These are phyloP conservation scores for Climacium dendroides DNA, from an alignment of 225 moss, liverwort and hornwort genomes.

Conservation along the genomic window DNA sequence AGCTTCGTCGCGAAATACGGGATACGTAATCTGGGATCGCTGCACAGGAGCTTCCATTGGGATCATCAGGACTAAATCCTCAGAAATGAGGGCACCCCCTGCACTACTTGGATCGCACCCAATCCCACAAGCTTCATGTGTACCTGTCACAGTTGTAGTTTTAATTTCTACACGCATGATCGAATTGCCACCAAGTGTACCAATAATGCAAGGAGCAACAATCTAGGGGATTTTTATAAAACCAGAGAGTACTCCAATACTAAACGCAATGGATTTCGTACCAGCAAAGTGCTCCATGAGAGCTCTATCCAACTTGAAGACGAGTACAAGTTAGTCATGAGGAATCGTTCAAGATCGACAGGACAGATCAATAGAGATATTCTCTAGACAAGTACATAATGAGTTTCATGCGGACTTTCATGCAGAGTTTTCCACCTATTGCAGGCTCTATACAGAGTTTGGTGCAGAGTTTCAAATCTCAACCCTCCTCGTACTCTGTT, in stretches of 20 bases:
- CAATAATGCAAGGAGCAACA: not conserved
- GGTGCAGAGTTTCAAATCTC: not conserved
- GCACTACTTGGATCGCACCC: not conserved
- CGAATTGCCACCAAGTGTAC: not conserved
- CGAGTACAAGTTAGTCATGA: not conserved
- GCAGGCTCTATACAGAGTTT: not conserved
- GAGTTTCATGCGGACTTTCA: not conserved
- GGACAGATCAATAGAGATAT: not conserved
- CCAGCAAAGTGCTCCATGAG: not conserved
- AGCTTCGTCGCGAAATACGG: no score
- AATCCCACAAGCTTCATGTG: not conserved
- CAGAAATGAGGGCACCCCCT: not conserved
- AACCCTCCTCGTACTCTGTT: not conserved
- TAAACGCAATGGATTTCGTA: not conserved
- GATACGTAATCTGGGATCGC: no score
- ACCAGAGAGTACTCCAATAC: not conserved
- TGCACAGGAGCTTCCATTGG: not conserved
- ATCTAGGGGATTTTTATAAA: not conserved
- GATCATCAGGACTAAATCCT: not conserved
- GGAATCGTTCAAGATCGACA: not conserved
- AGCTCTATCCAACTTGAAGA: not conserved
- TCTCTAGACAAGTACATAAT: not conserved
- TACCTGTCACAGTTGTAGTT: not conserved
- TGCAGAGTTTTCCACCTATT: not conserved
- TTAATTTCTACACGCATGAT: not conserved